Conservation (phyloP, 2,329 filamentous ascomycete genomes). For the Dactylellina cionopaga region DNA sequence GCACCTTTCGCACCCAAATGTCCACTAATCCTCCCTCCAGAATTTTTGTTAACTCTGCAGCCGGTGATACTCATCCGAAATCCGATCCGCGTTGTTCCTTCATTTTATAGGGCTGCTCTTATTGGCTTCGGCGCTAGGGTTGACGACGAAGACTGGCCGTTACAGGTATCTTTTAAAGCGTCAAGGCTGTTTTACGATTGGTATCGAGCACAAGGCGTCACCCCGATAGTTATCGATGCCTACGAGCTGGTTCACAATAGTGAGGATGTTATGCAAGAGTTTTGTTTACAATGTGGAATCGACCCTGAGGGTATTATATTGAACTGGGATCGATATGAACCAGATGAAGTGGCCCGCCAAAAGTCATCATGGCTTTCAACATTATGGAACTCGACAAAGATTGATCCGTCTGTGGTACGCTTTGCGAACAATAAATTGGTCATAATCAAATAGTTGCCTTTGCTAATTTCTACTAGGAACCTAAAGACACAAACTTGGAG, state of each 20-base stretch:
- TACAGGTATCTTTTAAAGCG: not conserved
- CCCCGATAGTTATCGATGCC: not conserved
- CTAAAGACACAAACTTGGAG: too few species aligned
- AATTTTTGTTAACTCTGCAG: not conserved
- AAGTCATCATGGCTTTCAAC: not conserved
- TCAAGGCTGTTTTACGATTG: not conserved
- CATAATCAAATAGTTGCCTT: too few species aligned
- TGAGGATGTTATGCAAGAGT: not conserved
- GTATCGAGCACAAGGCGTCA: not conserved
- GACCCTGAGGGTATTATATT: not conserved
- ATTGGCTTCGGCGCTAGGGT: not conserved
- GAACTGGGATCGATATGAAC: too few species aligned
- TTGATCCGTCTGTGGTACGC: not conserved
- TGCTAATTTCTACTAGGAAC: too few species aligned
- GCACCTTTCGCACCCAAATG: not conserved
- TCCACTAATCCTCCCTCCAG: not conserved
- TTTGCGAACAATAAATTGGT: not conserved
- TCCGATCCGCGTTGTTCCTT: not conserved
- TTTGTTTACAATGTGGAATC: not conserved
- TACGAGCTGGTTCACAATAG: not conserved
- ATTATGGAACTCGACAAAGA: not conserved
- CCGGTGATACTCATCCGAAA: not conserved
- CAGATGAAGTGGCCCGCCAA: not conserved
- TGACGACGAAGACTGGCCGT: conserved; percentile 1
- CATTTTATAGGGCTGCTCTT: not conserved